These are phyloP conservation scores for Cucumis hystrix DNA, from an alignment of 306 rosid genomes.

Conservation along the genomic window DNA sequence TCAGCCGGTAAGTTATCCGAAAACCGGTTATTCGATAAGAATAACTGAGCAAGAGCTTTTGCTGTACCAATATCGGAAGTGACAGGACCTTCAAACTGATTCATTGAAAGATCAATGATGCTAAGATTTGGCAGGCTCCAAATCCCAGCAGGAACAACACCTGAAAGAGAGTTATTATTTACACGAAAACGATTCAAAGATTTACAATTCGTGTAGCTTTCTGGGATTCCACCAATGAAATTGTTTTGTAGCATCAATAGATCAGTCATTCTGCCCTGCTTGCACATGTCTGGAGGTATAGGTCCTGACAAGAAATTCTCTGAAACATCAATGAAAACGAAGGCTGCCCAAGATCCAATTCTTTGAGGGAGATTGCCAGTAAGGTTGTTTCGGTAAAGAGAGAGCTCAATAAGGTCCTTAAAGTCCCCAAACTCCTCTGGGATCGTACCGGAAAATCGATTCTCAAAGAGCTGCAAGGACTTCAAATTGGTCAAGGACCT, in stretches of 20 bases:
- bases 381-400: conserved; percentile 50
- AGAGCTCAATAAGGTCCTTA: conserved; percentile 23
- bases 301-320: conserved; percentile 62
- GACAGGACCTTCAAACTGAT: conserved; percentile 60
- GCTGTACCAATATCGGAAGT: conserved; percentile 50
- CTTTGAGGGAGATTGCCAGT: conserved; percentile 59
- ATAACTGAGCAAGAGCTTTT: conserved; percentile 43
- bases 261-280: conserved; percentile 23
- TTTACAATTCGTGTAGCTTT: conserved; percentile 36
- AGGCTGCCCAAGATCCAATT: conserved; percentile 44
- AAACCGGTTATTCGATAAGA: conserved; percentile 38
- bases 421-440: conserved; percentile 67
- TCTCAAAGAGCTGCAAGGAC: conserved; percentile 47
- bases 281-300: conserved; percentile 75
- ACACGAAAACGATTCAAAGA: conserved; percentile 44
- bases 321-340: conserved; percentile 56
- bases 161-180: conserved; percentile 55
- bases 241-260: conserved; percentile 47
- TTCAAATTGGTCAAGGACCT: conserved; percentile 28
- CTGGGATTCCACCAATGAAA: conserved; percentile 65
- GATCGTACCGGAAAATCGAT: conserved; percentile 41
- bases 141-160: conserved; percentile 60
- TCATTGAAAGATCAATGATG: conserved; percentile 45
- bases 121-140: conserved; percentile 57
- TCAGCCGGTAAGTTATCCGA: conserved; percentile 52